These are phyloP conservation scores for Salix caprea DNA, from an alignment of 345 rosid genomes.

Conservation along the genomic window DNA sequence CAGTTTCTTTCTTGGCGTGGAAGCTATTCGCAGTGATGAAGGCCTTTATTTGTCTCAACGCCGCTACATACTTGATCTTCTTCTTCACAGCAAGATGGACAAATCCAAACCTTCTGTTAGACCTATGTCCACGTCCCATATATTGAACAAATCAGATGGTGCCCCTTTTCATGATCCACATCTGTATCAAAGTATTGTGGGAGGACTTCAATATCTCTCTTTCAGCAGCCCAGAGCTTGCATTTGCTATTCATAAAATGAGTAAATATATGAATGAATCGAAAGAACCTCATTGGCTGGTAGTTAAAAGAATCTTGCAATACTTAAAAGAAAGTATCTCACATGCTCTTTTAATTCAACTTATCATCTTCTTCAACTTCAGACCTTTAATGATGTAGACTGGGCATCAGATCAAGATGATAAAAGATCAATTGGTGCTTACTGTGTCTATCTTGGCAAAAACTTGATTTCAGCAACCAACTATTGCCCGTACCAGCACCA, in stretches of 20 bases:
- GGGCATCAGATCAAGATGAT: neutral
- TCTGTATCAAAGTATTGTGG: rapidly evolving
- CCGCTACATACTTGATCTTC: no score
- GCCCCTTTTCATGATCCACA: neutral
- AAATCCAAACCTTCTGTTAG: neutral
- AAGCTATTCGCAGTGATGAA: rapidly evolving
- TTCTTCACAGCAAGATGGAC: neutral
- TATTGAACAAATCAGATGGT: rapidly evolving
- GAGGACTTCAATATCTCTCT: neutral
- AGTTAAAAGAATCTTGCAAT: rapidly evolving
- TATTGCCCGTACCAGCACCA: rapidly evolving
- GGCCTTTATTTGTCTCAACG: neutral
- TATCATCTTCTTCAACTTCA: neutral
- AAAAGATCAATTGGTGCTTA: neutral
- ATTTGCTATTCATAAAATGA: no score
- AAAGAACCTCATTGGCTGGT: rapidly evolving
- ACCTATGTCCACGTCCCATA: rapidly evolving
- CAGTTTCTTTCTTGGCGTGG: rapidly evolving
- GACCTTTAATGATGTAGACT: neutral
- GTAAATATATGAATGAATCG: neutral
- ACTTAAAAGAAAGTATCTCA: neutral
- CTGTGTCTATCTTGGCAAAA: neutral
- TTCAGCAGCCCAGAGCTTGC: no score
- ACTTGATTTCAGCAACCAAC: neutral
- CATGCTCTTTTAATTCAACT: no score